A percentile compares a stretch with the other conserved stretches of the same genome.
These are phyloP conservation scores for Ustilago bromivora DNA, from an alignment of 1,284 basidiomycete genomes.

Conservation along the genomic window DNA sequence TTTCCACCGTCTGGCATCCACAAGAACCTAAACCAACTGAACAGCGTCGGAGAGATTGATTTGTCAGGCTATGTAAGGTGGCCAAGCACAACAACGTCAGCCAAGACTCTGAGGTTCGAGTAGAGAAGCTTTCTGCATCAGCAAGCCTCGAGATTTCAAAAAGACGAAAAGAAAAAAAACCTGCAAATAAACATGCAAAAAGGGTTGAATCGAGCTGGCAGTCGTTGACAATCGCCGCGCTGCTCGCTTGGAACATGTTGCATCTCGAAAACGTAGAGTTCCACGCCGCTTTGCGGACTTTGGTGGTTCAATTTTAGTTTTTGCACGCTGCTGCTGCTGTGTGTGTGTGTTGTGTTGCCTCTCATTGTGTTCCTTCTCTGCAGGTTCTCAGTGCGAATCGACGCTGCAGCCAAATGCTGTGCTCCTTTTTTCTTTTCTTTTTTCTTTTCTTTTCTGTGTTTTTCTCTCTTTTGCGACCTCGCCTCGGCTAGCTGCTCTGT, in stretches of 20 bases:
- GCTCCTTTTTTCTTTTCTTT: background rate
- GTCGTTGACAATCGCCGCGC: background rate
- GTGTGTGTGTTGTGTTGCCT: background rate
- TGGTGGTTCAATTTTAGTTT: background rate
- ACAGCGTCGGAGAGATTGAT: too few relatives aligned
- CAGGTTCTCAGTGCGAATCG: slow-evolving; percentile 2
- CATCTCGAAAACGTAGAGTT: background rate
- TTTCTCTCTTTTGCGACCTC: too few relatives aligned
- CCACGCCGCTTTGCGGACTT: background rate
- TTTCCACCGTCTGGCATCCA: background rate
- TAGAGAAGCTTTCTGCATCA: slow-evolving; percentile 2
- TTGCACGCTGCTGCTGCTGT: too few relatives aligned
- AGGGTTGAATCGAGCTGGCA: background rate
- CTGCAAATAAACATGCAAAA: background rate
- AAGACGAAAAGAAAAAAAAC: background rate
- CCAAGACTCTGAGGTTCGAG: slow-evolving; percentile 10
- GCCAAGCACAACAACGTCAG: slow-evolving; percentile 14
- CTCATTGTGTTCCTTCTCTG: background rate
- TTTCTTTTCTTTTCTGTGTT: too few relatives aligned
- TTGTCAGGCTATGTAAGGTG: too few relatives aligned
- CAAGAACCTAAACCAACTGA: background rate
- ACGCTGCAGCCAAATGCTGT: slow-evolving; percentile 6
- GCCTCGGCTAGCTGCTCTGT: too few relatives aligned
- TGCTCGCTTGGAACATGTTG: background rate
- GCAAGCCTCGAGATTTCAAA: background rate